Percentiles rank a stretch among this genome's conserved stretches.
Evolutionary conservation across 768 basidiomycete genomes (phyloP).

Genomic region (Tulasnella sp.): DNA sequence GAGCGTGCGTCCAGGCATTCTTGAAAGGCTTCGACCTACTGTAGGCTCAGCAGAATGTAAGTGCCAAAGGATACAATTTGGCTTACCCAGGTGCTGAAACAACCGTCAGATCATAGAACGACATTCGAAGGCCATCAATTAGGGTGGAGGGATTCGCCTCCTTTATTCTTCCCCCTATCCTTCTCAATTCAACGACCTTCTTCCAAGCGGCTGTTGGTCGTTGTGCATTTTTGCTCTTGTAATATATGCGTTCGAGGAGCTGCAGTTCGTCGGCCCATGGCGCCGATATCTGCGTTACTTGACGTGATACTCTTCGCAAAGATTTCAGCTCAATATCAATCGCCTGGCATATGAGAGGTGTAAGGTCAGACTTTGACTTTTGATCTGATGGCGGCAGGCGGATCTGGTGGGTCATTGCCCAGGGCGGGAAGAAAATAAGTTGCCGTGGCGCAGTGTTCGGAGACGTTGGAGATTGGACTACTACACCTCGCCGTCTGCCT

Average conservation of each 20-base stretch:
- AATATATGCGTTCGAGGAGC: constrained; percentile 26
- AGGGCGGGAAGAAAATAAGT: constrained; percentile 19
- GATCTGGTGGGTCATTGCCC: constrained; percentile 22
- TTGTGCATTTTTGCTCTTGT: constrained; percentile 13
- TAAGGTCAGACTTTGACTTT: constrained; percentile 2
- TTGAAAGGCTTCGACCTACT: neutral
- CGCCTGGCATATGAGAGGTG: constrained; percentile 25
- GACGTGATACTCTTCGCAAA: constrained; percentile 21
- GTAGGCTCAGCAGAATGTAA: neutral
- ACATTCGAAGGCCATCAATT: neutral
- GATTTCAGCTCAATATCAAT: constrained; percentile 24
- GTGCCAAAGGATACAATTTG: neutral
- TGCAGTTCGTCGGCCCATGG: constrained; percentile 42
- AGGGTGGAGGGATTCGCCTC: neutral
- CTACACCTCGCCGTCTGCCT: neutral
- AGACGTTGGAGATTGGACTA: constrained; percentile 29
- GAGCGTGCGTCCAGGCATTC: constrained; percentile 3
- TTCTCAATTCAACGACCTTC: constrained; percentile 4
- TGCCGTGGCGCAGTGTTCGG: constrained; percentile 36
- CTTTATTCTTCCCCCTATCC: neutral
- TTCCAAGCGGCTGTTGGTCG: constrained; percentile 4
- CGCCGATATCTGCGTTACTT: constrained; percentile 17
- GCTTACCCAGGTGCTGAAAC: neutral
- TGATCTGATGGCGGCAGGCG: neutral
- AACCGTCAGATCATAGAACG: neutral